Base-by-base conservation (phyloP, 139 green algal genomes). In the Micractinium conductrix region DNA sequence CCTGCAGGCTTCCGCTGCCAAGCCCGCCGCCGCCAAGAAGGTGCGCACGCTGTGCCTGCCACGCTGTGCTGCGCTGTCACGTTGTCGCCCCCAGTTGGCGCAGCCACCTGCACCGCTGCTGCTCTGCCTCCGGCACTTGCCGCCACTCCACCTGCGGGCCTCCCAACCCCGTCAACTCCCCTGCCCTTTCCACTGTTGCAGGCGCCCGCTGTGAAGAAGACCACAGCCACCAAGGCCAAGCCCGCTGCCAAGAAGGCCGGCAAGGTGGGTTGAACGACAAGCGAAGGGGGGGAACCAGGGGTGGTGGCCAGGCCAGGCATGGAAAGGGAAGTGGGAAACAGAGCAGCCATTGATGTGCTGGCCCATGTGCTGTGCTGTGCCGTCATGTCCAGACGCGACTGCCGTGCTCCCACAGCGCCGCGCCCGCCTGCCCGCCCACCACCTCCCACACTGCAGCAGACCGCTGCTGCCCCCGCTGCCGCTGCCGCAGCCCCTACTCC, bases 171-270 rank as follows among this genome's bases (percentile, higher is more conserved):
- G n/a, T n/a, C n/a, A n/a, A n/a, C n/a, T n/a, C n/a, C n/a, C n/a
- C n/a, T n/a, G n/a, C n/a, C n/a, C n/a, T n/a, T n/a, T n/a, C n/a
- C n/a, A n/a, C n/a, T n/a, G n/a, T n/a, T n/a, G n/a, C n/a, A n/a
- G 45, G 74, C 76, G 26, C 76, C 76, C 0, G 67, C 79, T 22
- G 67, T 68, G 43, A 69, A 67, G 44, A 85, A 78, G 48, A 85
- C 55, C 0, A 69, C 79, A 26, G 37, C 65, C 22, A 79, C 79
- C 65, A 85, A 85, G 67, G 80, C 78, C 35, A 84, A 78, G 69
- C 35, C 19, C 44, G 42, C 70, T 24, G 70, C 70, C 70, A 84
- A 80, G 55, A 80, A 85, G 73, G 76, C 33, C 35, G 58, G 40
- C 67, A 81, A 72, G 38, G 48, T 79, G 43, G 17, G 14, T 30